These are phyloP conservation scores for Triticum monococcum DNA, from an alignment of 176 grass and related monocot genomes.

Conservation along the genomic window DNA sequence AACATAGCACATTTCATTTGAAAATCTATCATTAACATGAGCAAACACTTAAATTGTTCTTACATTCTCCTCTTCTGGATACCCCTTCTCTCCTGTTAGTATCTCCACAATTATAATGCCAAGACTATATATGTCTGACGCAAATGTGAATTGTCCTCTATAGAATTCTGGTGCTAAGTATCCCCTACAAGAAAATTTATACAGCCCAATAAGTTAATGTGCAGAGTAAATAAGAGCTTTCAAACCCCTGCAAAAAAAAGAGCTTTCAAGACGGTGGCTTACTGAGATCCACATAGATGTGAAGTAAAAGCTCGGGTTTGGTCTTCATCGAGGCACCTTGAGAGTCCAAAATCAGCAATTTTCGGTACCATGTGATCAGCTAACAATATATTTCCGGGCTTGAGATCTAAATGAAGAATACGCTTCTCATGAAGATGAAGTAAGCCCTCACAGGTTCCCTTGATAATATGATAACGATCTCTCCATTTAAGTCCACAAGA, in stretches of 20 bases:
- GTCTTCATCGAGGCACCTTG: neutral
- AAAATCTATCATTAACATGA: neutral
- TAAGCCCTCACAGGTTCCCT: neutral
- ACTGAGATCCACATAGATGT: neutral
- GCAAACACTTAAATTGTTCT: neutral
- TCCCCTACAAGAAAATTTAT: neutral
- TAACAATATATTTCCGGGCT: neutral
- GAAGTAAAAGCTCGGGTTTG: neutral
- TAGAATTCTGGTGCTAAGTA: neutral
- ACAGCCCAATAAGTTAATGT: neutral
- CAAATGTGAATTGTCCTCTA: neutral
- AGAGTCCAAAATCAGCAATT: neutral
- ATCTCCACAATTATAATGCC: neutral
- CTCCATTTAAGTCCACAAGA: neutral
- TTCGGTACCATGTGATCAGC: neutral
- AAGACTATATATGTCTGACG: neutral
- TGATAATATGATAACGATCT: neutral
- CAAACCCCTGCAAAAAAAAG: neutral
- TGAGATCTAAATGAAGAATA: neutral
- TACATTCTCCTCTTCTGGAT: neutral
- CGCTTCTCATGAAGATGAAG: neutral
- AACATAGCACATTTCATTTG: neutral
- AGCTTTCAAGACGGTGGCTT: neutral
- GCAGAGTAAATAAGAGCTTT: neutral
- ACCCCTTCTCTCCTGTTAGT: neutral